Conservation (phyloP, 2,329 filamentous ascomycete genomes). For the Zopfia rhizophila region DNA sequence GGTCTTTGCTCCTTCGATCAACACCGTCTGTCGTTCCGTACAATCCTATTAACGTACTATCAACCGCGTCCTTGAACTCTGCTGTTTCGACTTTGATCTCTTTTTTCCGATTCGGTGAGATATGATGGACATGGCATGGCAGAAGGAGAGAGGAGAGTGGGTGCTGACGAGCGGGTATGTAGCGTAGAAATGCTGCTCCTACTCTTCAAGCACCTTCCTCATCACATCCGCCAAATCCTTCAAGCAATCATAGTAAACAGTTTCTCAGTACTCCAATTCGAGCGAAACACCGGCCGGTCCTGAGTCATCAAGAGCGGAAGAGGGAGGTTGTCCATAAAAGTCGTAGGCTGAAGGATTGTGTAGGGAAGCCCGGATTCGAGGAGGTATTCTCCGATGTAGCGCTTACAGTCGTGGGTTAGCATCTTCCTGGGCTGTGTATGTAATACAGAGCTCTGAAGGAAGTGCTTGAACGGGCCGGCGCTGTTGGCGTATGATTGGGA, state of each 20-base stretch:
- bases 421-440: constrained; percentile 47
- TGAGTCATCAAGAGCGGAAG: constrained; percentile 29
- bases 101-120: constrained; percentile 34
- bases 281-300: constrained; percentile 28
- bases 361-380: constrained; percentile 46
- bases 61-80: constrained; percentile 29
- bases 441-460: constrained; percentile 48
- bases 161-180: constrained; percentile 39
- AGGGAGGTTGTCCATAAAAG: constrained; percentile 46
- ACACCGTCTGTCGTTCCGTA: constrained; percentile 11
- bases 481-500: constrained; percentile 26
- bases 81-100: constrained; percentile 29
- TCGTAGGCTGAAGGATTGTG: constrained; percentile 50
- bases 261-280: constrained; percentile 29
- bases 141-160: constrained; percentile 23
- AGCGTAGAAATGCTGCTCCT: constrained; percentile 40
- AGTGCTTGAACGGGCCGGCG: constrained; percentile 41
- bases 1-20: constrained; percentile 17
- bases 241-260: constrained; percentile 38
- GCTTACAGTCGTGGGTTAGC: constrained; percentile 51
- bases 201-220: constrained; percentile 29
- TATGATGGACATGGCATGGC: constrained; percentile 27
- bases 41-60: constrained; percentile 16
- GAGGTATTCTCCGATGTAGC: constrained; percentile 48
- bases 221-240: constrained; percentile 38